Conservation (phyloP, 495 filamentous ascomycete species). For the Daldinia loculata region DNA sequence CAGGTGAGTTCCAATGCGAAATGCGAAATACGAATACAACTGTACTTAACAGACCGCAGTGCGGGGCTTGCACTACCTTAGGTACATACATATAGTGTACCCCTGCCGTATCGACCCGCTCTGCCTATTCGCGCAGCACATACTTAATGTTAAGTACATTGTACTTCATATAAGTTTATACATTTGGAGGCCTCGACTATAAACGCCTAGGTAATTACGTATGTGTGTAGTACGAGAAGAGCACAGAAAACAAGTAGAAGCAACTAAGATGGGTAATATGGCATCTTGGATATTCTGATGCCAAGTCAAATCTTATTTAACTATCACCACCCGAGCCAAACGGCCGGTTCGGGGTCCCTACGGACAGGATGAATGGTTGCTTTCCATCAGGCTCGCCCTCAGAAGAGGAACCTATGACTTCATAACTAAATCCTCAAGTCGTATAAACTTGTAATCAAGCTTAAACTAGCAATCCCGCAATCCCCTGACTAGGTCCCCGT, state of each 20-base stretch:
- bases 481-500: background rate
- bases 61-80: conserved; percentile 1
- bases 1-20: too few relatives aligned
- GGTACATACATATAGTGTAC: background rate
- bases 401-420: background rate
- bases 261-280: background rate
- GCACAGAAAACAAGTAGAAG: background rate
- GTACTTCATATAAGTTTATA: background rate
- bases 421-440: background rate
- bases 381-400: background rate
- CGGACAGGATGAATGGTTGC: background rate
- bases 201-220: too few relatives aligned
- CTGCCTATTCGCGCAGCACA: background rate
- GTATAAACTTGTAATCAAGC: conserved; percentile 1
- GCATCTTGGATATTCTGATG: background rate
- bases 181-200: background rate
- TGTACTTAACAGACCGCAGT: background rate
- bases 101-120: background rate
- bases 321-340: background rate
- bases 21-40: too few relatives aligned
- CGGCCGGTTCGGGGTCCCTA: background rate
- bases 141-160: background rate
- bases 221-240: too few relatives aligned
- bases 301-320: conserved; percentile 14
- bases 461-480: background rate